Evolutionary conservation across 106 monocot species (phyloP).

Genomic region (Acorus gramineus): DNA sequence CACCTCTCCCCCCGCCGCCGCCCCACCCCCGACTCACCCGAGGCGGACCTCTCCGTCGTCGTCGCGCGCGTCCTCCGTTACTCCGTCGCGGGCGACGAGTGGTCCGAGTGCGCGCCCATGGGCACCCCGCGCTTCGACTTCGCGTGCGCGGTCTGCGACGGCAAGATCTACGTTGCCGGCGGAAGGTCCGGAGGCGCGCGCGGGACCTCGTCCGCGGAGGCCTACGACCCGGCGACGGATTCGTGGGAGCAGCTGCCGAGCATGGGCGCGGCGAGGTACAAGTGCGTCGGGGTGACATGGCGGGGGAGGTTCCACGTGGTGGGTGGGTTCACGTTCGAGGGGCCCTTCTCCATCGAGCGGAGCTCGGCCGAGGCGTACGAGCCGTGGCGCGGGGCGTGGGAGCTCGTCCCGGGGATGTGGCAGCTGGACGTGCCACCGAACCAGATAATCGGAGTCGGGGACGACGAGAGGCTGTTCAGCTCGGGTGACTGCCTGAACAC

Average conservation of each 20-base stretch:
- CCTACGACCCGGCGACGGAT: slow-evolving; percentile 16
- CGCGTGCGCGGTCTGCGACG: slow-evolving; percentile 17
- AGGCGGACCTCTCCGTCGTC: slow-evolving; percentile 11
- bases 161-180: slow-evolving; percentile 26
- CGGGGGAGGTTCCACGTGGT: slow-evolving; percentile 26
- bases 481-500: slow-evolving; percentile 36
- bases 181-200: slow-evolving; percentile 14
- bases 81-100: slow-evolving; percentile 2
- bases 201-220: slow-evolving; percentile 30
- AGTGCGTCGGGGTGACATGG: slow-evolving; percentile 31
- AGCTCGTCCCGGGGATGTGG: slow-evolving; percentile 35
- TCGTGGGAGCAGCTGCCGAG: slow-evolving; percentile 20
- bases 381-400: slow-evolving; percentile 13
- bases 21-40: not conserved
- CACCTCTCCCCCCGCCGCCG: slow-evolving; percentile 5
- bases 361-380: slow-evolving; percentile 41
- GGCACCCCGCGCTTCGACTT: slow-evolving; percentile 27
- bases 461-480: slow-evolving; percentile 16
- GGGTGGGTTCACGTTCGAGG: slow-evolving; percentile 20
- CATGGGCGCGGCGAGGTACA: slow-evolving; percentile 28
- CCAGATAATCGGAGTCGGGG: slow-evolving; percentile 25
- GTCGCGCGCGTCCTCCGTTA: slow-evolving; percentile 14
- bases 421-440: slow-evolving; percentile 46
- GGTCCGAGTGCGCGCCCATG: slow-evolving; percentile 17
- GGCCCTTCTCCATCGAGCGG: slow-evolving; percentile 18